Evolutionary conservation across 2,329 filamentous ascomycete genomes (phyloP).

Genomic region (Stenocarpella maydis): DNA sequence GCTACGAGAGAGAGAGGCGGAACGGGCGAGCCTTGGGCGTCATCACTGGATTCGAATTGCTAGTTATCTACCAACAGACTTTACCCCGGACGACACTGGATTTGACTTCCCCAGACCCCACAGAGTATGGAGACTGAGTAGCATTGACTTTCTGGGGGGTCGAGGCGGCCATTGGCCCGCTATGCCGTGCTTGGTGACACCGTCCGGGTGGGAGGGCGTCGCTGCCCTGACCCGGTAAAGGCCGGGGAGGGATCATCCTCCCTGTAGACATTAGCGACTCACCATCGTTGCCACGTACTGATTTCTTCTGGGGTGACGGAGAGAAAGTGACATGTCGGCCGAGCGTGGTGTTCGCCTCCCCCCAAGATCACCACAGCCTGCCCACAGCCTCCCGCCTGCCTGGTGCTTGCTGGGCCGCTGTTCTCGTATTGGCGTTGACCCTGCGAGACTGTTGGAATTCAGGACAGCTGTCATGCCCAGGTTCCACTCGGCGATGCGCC

Average conservation of each 20-base stretch:
- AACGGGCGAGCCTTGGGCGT: not conserved
- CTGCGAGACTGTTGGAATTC: not conserved
- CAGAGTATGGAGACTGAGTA: not conserved
- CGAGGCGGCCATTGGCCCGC: constrained; percentile 24
- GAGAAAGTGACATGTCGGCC: constrained; percentile 18
- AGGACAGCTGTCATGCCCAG: not conserved
- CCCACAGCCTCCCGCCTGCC: no score
- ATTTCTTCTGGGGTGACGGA: not conserved
- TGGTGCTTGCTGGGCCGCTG: no score
- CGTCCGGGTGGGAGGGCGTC: not conserved
- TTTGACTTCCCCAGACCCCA: constrained; percentile 24
- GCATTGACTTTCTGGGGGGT: not conserved
- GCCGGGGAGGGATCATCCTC: constrained; percentile 18
- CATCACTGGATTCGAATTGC: not conserved
- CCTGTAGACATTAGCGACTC: constrained; percentile 10
- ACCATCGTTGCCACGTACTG: constrained; percentile 9
- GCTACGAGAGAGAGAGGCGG: not conserved
- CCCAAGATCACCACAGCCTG: not conserved
- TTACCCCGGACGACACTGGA: not conserved
- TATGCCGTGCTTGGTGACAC: constrained; percentile 10
- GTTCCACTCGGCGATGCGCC: constrained; percentile 3
- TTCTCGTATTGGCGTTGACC: constrained; percentile 7
- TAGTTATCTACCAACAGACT: not conserved
- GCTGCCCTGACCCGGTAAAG: constrained; percentile 3
- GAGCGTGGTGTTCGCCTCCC: not conserved